Evolutionary conservation across 2,329 filamentous ascomycete genomes (phyloP).

Genomic region (Hypoxylon sp.): DNA sequence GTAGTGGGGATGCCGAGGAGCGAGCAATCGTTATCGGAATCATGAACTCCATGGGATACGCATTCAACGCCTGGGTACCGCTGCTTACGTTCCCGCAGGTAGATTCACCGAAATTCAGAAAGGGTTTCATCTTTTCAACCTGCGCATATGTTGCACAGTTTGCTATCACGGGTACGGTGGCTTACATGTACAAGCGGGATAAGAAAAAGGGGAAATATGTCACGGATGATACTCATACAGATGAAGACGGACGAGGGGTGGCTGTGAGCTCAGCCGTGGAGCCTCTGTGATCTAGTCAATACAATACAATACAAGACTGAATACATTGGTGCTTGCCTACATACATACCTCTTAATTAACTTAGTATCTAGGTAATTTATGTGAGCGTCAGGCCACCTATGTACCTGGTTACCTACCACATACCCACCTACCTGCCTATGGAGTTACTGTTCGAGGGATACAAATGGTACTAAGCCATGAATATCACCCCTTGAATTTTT

Average conservation of each 20-base stretch:
- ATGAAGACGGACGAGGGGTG: constrained; percentile 18
- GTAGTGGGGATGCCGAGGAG: constrained; percentile 51
- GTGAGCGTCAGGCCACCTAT: no score
- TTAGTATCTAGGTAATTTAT: no score
- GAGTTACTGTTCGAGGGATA: no score
- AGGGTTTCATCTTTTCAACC: constrained; percentile 41
- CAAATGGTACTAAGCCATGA: no score
- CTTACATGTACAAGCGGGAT: constrained; percentile 37
- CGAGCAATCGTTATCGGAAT: constrained; percentile 53
- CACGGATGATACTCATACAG: constrained; percentile 2
- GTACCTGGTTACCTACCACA: no score
- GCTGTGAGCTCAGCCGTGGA: constrained; percentile 6
- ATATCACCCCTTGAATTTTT: no score
- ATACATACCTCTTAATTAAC: no score
- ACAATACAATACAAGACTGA: no score
- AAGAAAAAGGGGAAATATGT: constrained; percentile 9
- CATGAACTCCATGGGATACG: constrained; percentile 51
- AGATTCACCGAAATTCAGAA: constrained; percentile 43
- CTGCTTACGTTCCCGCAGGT: constrained; percentile 45
- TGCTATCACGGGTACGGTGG: constrained; percentile 32
- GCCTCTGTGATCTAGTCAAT: no score
- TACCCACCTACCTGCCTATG: no score
- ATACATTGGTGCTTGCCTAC: no score
- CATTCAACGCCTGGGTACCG: constrained; percentile 50
- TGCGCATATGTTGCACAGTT: constrained; percentile 35